These are phyloP conservation scores for Neurospora sp. DNA, from an alignment of 495 filamentous ascomycete genomes.

Conservation along the genomic window DNA sequence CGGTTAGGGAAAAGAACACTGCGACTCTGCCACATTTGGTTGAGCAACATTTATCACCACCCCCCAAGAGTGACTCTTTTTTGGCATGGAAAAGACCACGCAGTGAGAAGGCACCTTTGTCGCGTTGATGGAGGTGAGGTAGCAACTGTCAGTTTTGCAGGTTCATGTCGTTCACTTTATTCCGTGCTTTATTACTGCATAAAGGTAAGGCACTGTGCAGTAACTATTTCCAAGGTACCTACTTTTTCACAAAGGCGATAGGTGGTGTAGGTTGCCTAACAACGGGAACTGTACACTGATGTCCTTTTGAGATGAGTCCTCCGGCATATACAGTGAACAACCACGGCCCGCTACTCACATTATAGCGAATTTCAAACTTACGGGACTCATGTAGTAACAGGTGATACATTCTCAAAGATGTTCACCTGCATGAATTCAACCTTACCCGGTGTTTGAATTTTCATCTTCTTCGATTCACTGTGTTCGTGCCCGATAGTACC, in stretches of 20 bases:
- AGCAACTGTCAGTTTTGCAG: neutral
- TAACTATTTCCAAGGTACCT: neutral
- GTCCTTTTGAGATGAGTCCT: neutral
- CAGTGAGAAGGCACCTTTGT: neutral
- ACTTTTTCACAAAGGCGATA: neutral
- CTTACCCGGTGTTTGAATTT: neutral
- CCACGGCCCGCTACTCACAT: neutral
- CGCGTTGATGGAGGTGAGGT: neutral
- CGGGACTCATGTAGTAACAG: neutral
- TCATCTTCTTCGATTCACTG: neutral
- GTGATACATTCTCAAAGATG: neutral
- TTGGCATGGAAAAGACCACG: neutral
- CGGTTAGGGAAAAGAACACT: conserved; percentile 5
- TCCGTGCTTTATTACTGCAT: neutral
- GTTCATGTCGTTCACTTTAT: neutral
- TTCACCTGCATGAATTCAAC: neutral
- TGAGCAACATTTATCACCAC: neutral
- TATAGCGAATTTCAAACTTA: neutral
- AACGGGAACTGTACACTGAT: neutral
- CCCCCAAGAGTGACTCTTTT: neutral
- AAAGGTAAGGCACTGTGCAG: neutral
- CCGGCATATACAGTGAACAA: neutral
- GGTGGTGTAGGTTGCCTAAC: neutral
- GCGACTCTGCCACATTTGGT: neutral
- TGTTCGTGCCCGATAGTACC: neutral